Base-by-base conservation (phyloP, 352 stramenopile species). In the Phytophthora rubi region DNA sequence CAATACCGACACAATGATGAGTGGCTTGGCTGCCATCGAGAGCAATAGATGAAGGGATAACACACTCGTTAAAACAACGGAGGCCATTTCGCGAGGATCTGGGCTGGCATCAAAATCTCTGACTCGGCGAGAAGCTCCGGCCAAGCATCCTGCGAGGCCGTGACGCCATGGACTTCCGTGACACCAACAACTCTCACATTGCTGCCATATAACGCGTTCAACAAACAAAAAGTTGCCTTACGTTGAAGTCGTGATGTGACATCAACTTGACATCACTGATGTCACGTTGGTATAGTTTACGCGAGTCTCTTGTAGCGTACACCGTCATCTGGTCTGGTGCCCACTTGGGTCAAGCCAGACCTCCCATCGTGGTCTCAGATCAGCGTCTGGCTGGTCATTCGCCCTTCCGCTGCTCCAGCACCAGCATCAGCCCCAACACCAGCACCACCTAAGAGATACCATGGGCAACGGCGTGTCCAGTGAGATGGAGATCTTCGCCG, bases 401-500 rank as follows among this genome's bases (percentile, higher is more conserved):
- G 39, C 13, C n/a, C 39, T 47, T 47, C 39, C 39, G 12, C 39
- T 42, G 35, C 35, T 13, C 15, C 35, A 42, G 15, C 35, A 42
- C 35, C 35, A 42, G 15, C 35, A 42, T 8, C 35, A 42, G 33
- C 33, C 33, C 33, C 33, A 39, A 12, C 33, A 39, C 33, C 33
- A 39, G 33, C 33, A 39, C 33, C 7, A 12, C 33, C 7, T 21
- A 45, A 12, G 10, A 45, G 3, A 4, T 6, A 45, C 39, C 39
- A 95, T 95, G 88, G 88, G 88, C 60, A 93, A 90, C 76, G 83
- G 81, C 49, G 77, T 80, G 53, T 93, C 86, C 1, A 81, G 57
- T 6, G 85, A 92, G 61, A 93, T 96, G 71, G 76, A 85, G 60
- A 94, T 96, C 71, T 96, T 95, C 66, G 85, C 78, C 12, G 84